Conservation (phyloP, 768 basidiomycete species). For the Russula sp. region DNA sequence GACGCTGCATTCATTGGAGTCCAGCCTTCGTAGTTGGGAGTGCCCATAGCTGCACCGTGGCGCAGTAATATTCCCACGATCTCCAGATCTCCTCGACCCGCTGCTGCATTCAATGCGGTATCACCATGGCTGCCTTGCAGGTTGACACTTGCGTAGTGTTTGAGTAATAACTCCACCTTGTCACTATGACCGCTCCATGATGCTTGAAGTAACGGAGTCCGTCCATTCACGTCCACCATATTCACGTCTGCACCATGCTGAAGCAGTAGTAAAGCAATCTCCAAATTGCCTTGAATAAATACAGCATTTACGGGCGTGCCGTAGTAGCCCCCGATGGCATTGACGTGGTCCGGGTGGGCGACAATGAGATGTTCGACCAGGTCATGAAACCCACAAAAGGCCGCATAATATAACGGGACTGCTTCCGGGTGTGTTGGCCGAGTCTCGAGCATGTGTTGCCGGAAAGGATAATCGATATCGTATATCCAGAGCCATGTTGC, state of each 20-base stretch:
- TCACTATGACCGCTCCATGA: neutral
- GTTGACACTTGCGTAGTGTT: neutral
- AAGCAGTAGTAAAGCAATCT: neutral
- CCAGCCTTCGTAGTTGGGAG: rapidly evolving
- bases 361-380: neutral
- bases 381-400: neutral
- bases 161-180: neutral
- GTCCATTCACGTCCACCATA: neutral
- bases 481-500: constrained; percentile 2
- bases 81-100: neutral
- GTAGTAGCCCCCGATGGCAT: neutral
- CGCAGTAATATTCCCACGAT: neutral
- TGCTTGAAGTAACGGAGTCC: neutral
- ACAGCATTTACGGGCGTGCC: neutral
- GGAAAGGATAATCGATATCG: neutral
- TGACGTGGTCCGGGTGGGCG: neutral
- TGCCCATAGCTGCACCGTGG: neutral
- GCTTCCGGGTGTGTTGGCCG: neutral
- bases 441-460: neutral
- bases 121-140: too few species aligned
- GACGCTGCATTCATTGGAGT: neutral
- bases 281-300: neutral
- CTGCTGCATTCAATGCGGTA: neutral
- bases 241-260: neutral
- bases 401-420: constrained; percentile 1